These are phyloP conservation scores for Neohortaea acidophila DNA, from an alignment of 495 filamentous ascomycete genomes.

Conservation along the genomic window DNA sequence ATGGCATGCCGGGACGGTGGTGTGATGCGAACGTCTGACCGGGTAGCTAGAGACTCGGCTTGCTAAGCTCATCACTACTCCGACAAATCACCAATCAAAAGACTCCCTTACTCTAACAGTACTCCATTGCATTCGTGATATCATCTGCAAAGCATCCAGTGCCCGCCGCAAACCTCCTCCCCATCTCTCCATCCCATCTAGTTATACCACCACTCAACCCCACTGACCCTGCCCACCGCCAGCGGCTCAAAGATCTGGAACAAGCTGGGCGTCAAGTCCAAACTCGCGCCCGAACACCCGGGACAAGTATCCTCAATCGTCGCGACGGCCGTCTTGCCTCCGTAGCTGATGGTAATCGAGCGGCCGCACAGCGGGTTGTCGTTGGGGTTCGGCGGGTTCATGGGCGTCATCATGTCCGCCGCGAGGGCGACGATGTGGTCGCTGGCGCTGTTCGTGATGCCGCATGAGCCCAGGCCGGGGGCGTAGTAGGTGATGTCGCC, in stretches of 20 bases:
- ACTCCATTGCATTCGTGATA: no score
- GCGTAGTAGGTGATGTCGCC: slow-evolving; percentile 33
- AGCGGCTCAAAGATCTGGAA: slow-evolving; percentile 10
- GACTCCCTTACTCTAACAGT: no score
- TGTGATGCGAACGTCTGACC: no score
- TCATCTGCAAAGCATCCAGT: no score
- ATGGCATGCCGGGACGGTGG: no score
- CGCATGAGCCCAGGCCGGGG: slow-evolving; percentile 32
- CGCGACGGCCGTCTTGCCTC: slow-evolving; percentile 12
- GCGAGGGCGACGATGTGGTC: slow-evolving; percentile 29
- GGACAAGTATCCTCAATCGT: slow-evolving; percentile 24
- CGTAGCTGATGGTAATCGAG: slow-evolving; percentile 20
- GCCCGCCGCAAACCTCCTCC: no score
- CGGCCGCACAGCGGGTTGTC: slow-evolving; percentile 29
- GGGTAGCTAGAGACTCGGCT: no score
- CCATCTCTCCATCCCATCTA: no score
- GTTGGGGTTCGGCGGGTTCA: slow-evolving; percentile 22
- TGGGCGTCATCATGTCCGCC: slow-evolving; percentile 15
- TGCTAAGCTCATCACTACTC: no score
- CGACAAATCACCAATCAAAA: no score
- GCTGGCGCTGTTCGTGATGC: slow-evolving; percentile 8
- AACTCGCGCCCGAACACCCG: slow-evolving; percentile 16
- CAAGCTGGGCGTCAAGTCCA: slow-evolving; percentile 19
- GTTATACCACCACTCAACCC: slow-evolving; percentile 18
- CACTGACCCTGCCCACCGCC: slow-evolving; percentile 16